A percentile compares a stretch with the other conserved stretches of the same genome.
phyloP scores from a whole-genome alignment of 2,329 filamentous ascomycete species.

The Xylaria sp. region DNA sequence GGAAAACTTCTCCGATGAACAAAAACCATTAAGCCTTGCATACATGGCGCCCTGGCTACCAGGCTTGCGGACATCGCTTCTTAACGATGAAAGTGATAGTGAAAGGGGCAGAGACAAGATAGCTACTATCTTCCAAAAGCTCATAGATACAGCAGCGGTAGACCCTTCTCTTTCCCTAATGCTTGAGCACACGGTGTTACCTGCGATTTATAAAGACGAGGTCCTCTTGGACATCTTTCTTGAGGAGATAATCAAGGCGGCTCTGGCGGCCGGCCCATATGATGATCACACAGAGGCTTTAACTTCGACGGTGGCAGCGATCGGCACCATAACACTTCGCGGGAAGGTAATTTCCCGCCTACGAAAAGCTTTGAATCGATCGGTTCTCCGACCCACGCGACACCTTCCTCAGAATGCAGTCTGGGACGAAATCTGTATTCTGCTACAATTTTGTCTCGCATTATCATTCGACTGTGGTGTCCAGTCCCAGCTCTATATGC shows the following conservation, averaged over 20 bases:
- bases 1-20: constrained; percentile 74
- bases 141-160: constrained; percentile 71
- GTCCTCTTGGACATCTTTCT: constrained; percentile 73
- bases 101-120: constrained; percentile 75
- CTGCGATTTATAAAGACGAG: constrained; percentile 71
- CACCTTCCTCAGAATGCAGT: constrained; percentile 73
- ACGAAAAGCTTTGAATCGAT: constrained; percentile 73
- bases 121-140: constrained; percentile 69
- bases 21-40: constrained; percentile 72
- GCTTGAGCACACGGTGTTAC: constrained; percentile 74
- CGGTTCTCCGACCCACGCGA: constrained; percentile 73
- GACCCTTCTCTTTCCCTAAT: constrained; percentile 68
- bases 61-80: constrained; percentile 67
- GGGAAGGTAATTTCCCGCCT: constrained; percentile 73
- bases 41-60: constrained; percentile 78
- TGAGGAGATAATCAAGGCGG: constrained; percentile 73
- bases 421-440: constrained; percentile 75
- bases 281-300: constrained; percentile 69
- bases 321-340: constrained; percentile 72
- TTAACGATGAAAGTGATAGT: constrained; percentile 68
- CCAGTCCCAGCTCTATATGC: constrained; percentile 73
- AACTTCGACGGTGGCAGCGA: constrained; percentile 69
- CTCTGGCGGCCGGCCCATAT: constrained; percentile 65
- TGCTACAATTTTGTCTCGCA: constrained; percentile 72
- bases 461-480: constrained; percentile 75